Evolutionary conservation across 202 grass and related monocot genomes (phyloP).

Genomic region (Alloteropsis angusta): DNA sequence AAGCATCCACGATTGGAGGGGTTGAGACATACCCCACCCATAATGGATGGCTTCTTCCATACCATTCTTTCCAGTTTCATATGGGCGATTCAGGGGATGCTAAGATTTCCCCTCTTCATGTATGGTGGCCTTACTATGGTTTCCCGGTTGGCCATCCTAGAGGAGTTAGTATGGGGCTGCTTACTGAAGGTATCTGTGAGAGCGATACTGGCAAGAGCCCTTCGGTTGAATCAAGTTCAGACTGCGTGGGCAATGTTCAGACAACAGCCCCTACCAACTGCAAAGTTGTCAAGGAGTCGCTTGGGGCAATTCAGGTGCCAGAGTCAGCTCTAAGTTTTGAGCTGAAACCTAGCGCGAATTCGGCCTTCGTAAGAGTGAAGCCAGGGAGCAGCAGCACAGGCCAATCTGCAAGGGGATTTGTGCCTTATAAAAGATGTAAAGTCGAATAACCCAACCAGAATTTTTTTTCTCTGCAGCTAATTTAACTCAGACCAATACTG

Average conservation of each 20-base stretch:
- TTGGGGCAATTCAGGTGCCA: not conserved
- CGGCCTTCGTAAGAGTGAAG: conserved; percentile 49
- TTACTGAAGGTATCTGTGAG: conserved; percentile 2
- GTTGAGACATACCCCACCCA: not conserved
- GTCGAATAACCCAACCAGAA: conserved; percentile 11
- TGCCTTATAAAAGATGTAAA: conserved; percentile 56
- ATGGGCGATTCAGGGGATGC: conserved; percentile 10
- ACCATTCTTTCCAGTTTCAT: not conserved
- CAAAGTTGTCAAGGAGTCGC: not conserved
- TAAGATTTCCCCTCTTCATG: conserved; percentile 22
- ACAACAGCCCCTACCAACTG: not conserved
- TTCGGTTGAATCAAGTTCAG: conserved; percentile 14
- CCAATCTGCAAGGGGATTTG: conserved; percentile 36
- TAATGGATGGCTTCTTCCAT: conserved; percentile 22
- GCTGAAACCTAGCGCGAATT: conserved; percentile 43
- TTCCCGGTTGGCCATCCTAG: conserved; percentile 4
- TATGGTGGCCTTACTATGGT: conserved; percentile 37
- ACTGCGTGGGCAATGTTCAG: not conserved
- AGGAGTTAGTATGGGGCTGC: not conserved
- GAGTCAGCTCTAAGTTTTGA: not conserved
- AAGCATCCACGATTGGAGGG: not conserved
- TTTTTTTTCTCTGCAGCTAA: conserved; percentile 1
- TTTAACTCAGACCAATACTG: conserved; percentile 21
- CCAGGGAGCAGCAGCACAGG: conserved; percentile 2
- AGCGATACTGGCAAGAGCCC: conserved; percentile 8